Conservation (phyloP, 345 rosid species). For the Viola odorata region DNA sequence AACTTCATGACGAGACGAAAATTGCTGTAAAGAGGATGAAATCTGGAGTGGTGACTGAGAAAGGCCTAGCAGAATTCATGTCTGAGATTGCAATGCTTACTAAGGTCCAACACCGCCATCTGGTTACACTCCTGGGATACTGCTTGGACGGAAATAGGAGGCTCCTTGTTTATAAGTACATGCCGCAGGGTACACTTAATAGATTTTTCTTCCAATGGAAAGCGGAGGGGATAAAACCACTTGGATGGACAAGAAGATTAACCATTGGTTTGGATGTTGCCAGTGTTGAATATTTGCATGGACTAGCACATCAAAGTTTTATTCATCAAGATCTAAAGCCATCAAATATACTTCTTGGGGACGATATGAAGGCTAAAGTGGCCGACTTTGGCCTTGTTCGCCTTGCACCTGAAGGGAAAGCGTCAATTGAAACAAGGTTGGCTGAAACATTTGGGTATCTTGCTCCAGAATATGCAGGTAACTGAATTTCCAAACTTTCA, state of each 20-base stretch:
- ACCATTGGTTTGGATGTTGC: slow-evolving; percentile 86
- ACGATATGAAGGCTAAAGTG: slow-evolving; percentile 90
- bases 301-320: slow-evolving; percentile 87
- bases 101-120: slow-evolving; percentile 81
- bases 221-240: slow-evolving; percentile 53
- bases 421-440: slow-evolving; percentile 72
- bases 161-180: slow-evolving; percentile 79
- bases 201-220: slow-evolving; percentile 62
- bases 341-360: slow-evolving; percentile 84
- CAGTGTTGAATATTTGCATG: slow-evolving; percentile 83
- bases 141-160: slow-evolving; percentile 82
- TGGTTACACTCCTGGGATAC: slow-evolving; percentile 74
- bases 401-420: slow-evolving; percentile 83
- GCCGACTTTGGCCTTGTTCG: slow-evolving; percentile 91
- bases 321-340: slow-evolving; percentile 89
- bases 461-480: slow-evolving; percentile 95
- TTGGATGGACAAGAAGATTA: slow-evolving; percentile 75
- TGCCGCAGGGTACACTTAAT: slow-evolving; percentile 85
- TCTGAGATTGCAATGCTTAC: slow-evolving; percentile 85
- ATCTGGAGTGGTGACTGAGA: slow-evolving; percentile 47
- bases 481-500: not conserved
- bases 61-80: slow-evolving; percentile 62
- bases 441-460: slow-evolving; percentile 96
- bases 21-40: slow-evolving; percentile 94
- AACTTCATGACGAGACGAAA: slow-evolving; percentile 71